Conservation (phyloP, 768 basidiomycete genomes). For the Kwoniella dendrophila region DNA sequence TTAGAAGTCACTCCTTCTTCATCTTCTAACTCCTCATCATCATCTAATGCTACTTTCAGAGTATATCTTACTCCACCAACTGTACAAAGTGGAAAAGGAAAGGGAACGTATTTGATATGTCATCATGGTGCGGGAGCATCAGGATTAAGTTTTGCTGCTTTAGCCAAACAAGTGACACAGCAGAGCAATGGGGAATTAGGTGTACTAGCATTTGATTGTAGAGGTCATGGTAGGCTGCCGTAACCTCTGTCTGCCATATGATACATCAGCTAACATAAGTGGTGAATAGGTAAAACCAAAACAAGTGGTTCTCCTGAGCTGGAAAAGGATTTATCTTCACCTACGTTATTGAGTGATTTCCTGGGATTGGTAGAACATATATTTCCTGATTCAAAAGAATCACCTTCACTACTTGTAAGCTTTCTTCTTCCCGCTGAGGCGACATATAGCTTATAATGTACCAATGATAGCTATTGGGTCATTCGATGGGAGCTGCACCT, state of each 20-base stretch:
- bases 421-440: background rate
- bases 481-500: constrained; percentile 96
- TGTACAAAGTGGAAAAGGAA: constrained; percentile 17
- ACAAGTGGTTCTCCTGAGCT: constrained; percentile 49
- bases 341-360: constrained; percentile 73
- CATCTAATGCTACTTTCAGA: too few relatives aligned
- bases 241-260: background rate
- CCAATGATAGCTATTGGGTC: constrained; percentile 71
- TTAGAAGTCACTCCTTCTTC: constrained; percentile 70
- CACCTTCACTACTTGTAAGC: constrained; percentile 76
- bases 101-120: constrained; percentile 75
- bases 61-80: constrained; percentile 81
- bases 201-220: constrained; percentile 75
- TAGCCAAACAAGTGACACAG: constrained; percentile 75
- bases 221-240: constrained; percentile 74
- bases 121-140: constrained; percentile 97
- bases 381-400: constrained; percentile 66
- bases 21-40: constrained; percentile 64
- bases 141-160: constrained; percentile 82
- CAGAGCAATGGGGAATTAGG: constrained; percentile 73
- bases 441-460: background rate
- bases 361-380: constrained; percentile 68
- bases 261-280: background rate
- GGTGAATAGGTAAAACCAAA: constrained; percentile 66
- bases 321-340: constrained; percentile 67